Conservation (phyloP, 2,329 filamentous ascomycete genomes). For the Talaromyces sp. region DNA sequence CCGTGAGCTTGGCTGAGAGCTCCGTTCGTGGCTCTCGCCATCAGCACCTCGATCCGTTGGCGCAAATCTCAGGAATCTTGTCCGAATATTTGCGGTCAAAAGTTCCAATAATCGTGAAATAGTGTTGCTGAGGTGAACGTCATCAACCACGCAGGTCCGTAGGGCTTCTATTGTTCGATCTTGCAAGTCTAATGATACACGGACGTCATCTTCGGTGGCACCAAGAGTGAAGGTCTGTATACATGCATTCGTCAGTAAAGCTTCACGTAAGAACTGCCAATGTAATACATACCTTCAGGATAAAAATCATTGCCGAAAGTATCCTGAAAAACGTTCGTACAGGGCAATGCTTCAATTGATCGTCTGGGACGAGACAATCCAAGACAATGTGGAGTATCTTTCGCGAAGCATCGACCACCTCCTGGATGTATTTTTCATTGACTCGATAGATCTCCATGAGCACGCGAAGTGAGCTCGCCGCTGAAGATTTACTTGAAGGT, state of each 20-base stretch:
- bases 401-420: slow-evolving; percentile 60
- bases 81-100: slow-evolving; percentile 56
- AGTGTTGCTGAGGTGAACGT: slow-evolving; percentile 61
- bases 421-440: slow-evolving; percentile 60
- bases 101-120: slow-evolving; percentile 60
- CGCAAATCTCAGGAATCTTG: slow-evolving; percentile 56
- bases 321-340: slow-evolving; percentile 64
- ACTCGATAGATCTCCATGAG: slow-evolving; percentile 51
- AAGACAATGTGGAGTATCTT: slow-evolving; percentile 59
- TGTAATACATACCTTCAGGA: slow-evolving; percentile 51
- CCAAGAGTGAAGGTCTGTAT: slow-evolving; percentile 58
- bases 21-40: slow-evolving; percentile 36
- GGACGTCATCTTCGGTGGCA: slow-evolving; percentile 60
- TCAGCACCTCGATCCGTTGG: slow-evolving; percentile 48
- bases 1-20: slow-evolving; percentile 33
- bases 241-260: slow-evolving; percentile 16
- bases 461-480: slow-evolving; percentile 35
- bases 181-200: slow-evolving; percentile 56
- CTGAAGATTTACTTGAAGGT: slow-evolving; percentile 29
- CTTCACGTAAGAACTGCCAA: not conserved
- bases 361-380: slow-evolving; percentile 56
- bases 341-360: slow-evolving; percentile 59
- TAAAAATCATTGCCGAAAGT: slow-evolving; percentile 61
- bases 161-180: slow-evolving; percentile 58
- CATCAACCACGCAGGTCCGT: slow-evolving; percentile 60